phyloP scores from a whole-genome alignment of 139 green algal species.

The Chlorella sp. region DNA sequence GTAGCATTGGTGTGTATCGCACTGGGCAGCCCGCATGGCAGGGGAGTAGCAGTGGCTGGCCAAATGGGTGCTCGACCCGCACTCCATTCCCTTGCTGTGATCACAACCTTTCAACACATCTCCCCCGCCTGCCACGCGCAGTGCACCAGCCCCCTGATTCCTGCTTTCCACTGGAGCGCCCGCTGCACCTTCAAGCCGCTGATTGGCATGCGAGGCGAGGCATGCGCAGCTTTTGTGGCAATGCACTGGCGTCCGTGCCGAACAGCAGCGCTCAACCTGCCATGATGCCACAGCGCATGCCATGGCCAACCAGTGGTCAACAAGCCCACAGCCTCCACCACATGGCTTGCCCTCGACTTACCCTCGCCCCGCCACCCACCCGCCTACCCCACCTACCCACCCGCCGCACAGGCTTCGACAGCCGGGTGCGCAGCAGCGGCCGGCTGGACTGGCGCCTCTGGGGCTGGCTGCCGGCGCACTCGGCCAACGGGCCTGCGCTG shows the following conservation, averaged over 20 bases:
- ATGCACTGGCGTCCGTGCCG: too few species aligned
- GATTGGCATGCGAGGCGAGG: neutral
- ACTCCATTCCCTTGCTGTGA: too few species aligned
- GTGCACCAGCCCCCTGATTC: neutral
- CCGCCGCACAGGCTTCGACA: neutral
- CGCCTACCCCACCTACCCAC: neutral
- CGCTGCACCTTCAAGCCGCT: constrained; percentile 2
- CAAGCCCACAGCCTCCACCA: too few species aligned
- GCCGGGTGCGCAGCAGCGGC: neutral
- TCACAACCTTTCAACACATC: too few species aligned
- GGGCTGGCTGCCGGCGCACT: neutral
- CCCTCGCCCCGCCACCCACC: too few species aligned
- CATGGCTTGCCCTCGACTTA: too few species aligned
- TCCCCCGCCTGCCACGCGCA: neutral
- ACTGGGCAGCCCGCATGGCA: too few species aligned
- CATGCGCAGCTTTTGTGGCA: neutral
- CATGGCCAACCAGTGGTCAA: too few species aligned
- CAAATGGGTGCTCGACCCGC: too few species aligned
- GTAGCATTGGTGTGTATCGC: neutral
- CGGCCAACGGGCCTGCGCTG: neutral
- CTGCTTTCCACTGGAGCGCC: neutral
- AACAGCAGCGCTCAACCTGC: too few species aligned
- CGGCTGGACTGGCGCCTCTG: neutral
- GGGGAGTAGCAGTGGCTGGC: too few species aligned
- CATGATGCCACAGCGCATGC: too few species aligned